Conservation (phyloP, 371 early-diverging fungal genomes). For the Encephalitozoon cuniculi region DNA sequence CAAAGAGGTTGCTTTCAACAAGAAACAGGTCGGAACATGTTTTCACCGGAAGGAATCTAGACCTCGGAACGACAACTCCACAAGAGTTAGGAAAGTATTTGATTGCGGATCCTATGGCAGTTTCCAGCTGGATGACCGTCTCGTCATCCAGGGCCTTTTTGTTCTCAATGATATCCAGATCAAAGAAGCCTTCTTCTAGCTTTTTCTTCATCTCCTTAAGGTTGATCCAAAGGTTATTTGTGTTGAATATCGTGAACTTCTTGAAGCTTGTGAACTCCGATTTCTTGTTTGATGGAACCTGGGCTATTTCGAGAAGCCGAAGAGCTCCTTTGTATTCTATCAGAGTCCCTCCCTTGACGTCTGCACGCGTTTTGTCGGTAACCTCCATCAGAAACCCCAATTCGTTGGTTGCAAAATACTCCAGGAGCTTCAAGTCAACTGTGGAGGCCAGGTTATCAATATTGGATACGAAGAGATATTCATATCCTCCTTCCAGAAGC, state of each 20-base stretch:
- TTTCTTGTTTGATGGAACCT: conserved; percentile 88
- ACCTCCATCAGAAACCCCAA: conserved; percentile 98
- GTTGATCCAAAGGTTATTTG: conserved; percentile 95
- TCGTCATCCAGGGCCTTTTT: conserved; percentile 71
- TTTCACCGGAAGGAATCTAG: conserved; percentile 95
- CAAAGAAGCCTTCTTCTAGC: conserved; percentile 70
- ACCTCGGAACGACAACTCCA: conserved; percentile 92
- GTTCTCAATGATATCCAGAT: conserved; percentile 92
- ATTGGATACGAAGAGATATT: conserved; percentile 94
- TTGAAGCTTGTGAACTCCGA: conserved; percentile 92
- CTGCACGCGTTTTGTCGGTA: conserved; percentile 96
- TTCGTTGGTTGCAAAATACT: conserved; percentile 75
- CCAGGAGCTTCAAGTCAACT: conserved; percentile 80
- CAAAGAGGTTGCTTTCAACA: conserved; percentile 84
- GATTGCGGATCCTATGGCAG: conserved; percentile 97
- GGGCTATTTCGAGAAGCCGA: conserved; percentile 92
- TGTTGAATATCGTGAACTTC: conserved; percentile 99
- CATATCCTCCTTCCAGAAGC: conserved; percentile 85
- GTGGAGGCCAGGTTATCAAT: conserved; percentile 98
- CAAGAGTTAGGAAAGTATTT: conserved; percentile 88
- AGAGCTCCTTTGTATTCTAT: conserved; percentile 88
- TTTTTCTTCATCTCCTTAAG: conserved; percentile 85
- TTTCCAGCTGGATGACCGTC: conserved; percentile 93
- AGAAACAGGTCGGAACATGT: conserved; percentile 92
- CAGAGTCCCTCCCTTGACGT: conserved; percentile 97